A percentile compares a stretch with the other conserved stretches of the same genome.
Conservation (phyloP, 2,329 filamentous ascomycete species). For the Alternaria viburni region DNA sequence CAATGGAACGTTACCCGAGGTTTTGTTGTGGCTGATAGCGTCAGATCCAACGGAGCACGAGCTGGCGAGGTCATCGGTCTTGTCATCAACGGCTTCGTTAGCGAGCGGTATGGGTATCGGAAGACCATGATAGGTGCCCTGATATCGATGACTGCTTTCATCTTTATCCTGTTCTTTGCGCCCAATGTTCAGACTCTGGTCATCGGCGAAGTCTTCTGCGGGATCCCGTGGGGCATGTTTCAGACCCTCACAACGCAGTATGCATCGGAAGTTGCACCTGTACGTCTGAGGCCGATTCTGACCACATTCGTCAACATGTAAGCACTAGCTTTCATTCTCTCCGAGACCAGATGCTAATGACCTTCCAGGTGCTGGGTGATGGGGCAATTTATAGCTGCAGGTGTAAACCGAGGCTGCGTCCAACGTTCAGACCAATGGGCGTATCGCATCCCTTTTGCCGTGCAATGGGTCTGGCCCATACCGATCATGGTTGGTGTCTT, state of each 20-base stretch:
- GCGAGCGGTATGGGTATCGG: conserved; percentile 53
- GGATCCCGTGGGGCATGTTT: conserved; percentile 55
- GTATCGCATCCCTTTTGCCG: conserved; percentile 68
- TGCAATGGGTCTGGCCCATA: conserved; percentile 78
- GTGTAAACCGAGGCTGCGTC: conserved; percentile 71
- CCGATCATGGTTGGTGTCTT: conserved; percentile 69
- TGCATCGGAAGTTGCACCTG: conserved; percentile 68
- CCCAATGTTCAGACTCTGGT: conserved; percentile 48
- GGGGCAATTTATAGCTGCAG: conserved; percentile 73
- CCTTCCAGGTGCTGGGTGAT: conserved; percentile 67
- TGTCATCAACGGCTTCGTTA: conserved; percentile 53
- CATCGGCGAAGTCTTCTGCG: conserved; percentile 53
- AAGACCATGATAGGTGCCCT: conserved; percentile 53
- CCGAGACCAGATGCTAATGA: not conserved
- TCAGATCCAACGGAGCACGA: conserved; percentile 51
- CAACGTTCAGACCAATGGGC: conserved; percentile 69
- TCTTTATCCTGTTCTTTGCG: conserved; percentile 55
- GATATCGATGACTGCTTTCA: conserved; percentile 49
- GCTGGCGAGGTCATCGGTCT: conserved; percentile 53
- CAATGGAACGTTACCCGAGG: not conserved
- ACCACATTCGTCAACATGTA: conserved; percentile 71
- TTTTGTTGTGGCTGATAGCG: not conserved
- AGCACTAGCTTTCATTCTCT: not conserved
- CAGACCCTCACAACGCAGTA: conserved; percentile 55
- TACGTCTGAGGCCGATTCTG: conserved; percentile 64